phyloP scores from a whole-genome alignment of 352 stramenopile species.

The Globisporangium spiculum region DNA sequence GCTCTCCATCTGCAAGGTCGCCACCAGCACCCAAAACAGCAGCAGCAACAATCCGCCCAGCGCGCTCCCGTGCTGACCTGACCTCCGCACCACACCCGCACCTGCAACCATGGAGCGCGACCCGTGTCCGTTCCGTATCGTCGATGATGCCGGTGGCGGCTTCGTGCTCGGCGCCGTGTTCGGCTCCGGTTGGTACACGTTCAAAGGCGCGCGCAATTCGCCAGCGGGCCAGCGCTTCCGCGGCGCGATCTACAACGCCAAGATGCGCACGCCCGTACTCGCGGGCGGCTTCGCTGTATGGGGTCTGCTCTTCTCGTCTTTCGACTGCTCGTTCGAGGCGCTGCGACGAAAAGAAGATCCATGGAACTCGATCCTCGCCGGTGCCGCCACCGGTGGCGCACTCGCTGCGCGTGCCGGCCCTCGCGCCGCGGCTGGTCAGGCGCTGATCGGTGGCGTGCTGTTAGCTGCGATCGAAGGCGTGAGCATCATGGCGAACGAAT shows the following conservation, averaged over 20 bases:
- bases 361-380: conserved; percentile 99
- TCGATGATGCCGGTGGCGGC: conserved; percentile 97
- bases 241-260: conserved; percentile 92
- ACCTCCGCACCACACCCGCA: not conserved
- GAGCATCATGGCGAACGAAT: conserved; percentile 94
- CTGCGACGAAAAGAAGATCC: conserved; percentile 98
- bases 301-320: conserved; percentile 97
- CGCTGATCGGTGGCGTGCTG: conserved; percentile 94
- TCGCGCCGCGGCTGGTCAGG: conserved; percentile 91
- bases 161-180: conserved; percentile 96
- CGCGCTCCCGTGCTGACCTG: conserved; percentile 1
- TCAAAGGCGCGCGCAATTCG: conserved; percentile 94
- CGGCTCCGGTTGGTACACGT: conserved; percentile 95
- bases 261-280: conserved; percentile 93
- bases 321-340: conserved; percentile 96
- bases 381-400: conserved; percentile 94
- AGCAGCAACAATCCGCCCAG: not conserved
- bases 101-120: conserved; percentile 80
- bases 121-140: conserved; percentile 98
- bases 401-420: conserved; percentile 94
- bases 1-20: conserved; percentile 5
- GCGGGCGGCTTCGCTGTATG: conserved; percentile 94
- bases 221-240: conserved; percentile 89
- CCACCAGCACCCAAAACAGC: not conserved
- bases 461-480: conserved; percentile 97